Conservation (phyloP, 139 green algal genomes). For the Micractinium conductrix region DNA sequence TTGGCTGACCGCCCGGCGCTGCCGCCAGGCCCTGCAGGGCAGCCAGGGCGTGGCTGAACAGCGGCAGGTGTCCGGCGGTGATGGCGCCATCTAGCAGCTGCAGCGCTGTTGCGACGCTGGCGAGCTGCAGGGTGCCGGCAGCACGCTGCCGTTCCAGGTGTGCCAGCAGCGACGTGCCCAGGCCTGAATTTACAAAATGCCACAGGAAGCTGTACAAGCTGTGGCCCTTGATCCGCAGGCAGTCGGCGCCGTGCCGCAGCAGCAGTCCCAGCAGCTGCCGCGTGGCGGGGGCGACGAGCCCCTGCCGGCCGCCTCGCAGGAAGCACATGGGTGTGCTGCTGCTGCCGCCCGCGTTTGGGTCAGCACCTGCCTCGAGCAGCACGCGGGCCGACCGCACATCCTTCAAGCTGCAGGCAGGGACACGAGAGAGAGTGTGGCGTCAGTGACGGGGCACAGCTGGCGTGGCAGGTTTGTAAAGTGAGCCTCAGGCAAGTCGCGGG, state of each 20-base stretch:
- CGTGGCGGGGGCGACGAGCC: neutral
- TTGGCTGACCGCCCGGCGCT: no score
- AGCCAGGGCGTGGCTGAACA: neutral
- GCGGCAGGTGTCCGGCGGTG: neutral
- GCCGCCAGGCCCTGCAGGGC: neutral
- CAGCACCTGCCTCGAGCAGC: neutral
- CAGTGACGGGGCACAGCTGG: no score
- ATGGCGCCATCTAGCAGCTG: neutral
- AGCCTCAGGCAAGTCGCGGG: no score
- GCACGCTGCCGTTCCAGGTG: neutral
- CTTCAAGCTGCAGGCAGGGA: neutral
- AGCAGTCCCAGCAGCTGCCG: neutral
- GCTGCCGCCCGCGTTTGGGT: neutral
- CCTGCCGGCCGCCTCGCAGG: neutral
- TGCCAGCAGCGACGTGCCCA: neutral
- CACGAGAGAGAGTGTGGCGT: no score
- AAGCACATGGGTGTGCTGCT: neutral
- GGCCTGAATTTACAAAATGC: no score
- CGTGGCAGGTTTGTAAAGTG: no score
- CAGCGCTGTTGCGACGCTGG: neutral
- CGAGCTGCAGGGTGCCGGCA: neutral
- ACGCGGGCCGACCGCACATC: neutral
- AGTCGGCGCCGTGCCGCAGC: neutral
- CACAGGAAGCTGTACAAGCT: neutral
- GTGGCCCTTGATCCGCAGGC: neutral